Evolutionary conservation across 345 rosid species (phyloP), one percentile per base, ranked within the genome.

Genomic region (Clausena lansium): DNA sequence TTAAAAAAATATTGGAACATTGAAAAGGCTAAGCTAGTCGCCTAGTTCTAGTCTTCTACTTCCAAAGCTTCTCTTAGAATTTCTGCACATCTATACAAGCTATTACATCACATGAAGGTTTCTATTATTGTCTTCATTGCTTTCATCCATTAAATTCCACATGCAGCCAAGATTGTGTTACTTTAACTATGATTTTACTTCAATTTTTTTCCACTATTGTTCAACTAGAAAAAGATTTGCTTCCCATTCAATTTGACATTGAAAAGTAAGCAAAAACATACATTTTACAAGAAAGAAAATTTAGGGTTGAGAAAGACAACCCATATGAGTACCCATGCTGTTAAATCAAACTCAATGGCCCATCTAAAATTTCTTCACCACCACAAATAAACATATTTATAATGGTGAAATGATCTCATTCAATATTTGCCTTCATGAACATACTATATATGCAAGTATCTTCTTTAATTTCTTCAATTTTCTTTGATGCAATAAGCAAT

Each of bases 261-360:
- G 60, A 47, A 67, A 30, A 22, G 70, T 41, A 32, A 27, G 52
- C 69, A 25, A 30, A 55, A 27, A 30, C 30, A 4, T 14, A 64
- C 35, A 39, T 41, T 79, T 54, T 22, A 54, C 35, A 27, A n/a
- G 2, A 38, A 52, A 57, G 41, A 63, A 28, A 32, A 45, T 14
- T 63, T 28, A 19, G 39, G 50, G 22, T 19, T 32, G 20, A 41
- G 50, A 39, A 68, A 79, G 82, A 81, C 88, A 87, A 68, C 76
- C 84, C 88, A 81, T 77, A 83, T 83, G 84, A 85, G 62, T 36
- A 47, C 83, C 89, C 90, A 85, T 83, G 80, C 86, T 70, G 71
- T 76, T 65, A 80, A 83, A 81, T 72, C 86, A 75, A 64, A 76
- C 69, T 75, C n/a, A 59, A 66, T 78, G 81, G 74, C 83, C 79